Evolutionary conservation across 139 green algal genomes (phyloP).

Genomic region (Bryopsis sp.): DNA sequence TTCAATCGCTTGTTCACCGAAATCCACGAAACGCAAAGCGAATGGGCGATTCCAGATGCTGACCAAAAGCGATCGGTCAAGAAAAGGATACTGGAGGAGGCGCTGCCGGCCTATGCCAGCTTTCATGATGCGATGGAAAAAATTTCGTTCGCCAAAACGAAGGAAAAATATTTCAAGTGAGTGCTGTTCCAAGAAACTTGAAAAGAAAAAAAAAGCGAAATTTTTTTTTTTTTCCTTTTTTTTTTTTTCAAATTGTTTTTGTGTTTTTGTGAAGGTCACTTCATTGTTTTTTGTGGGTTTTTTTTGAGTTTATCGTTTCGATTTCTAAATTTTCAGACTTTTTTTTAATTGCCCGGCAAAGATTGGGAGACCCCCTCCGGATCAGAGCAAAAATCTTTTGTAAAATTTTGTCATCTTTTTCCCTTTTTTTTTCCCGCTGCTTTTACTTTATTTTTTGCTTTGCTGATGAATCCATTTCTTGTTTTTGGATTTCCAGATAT

Average conservation of each 20-base stretch:
- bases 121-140: conserved; percentile 1
- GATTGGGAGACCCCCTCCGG: too few relatives aligned
- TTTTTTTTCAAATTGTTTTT: neutral
- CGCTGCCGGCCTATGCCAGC: neutral
- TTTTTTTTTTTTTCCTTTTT: neutral
- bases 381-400: too few relatives aligned
- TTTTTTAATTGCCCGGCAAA: too few relatives aligned
- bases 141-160: neutral
- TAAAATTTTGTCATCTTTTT: too few relatives aligned
- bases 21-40: conserved; percentile 8
- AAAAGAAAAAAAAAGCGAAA: neutral
- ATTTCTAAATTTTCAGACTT: too few relatives aligned
- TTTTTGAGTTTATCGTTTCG: too few relatives aligned
- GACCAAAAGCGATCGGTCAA: conserved; percentile 2
- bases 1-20: conserved; percentile 10
- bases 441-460: too few relatives aligned
- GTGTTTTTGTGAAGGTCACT: too few relatives aligned
- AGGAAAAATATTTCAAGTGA: conserved; percentile 16
- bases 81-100: neutral
- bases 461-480: too few relatives aligned
- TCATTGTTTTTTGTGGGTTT: too few relatives aligned
- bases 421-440: too few relatives aligned
- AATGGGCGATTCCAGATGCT: conserved; percentile 9
- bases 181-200: neutral
- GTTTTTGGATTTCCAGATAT: too few relatives aligned